These are phyloP conservation scores for Phialophora macrospora DNA, from an alignment of 2,329 filamentous ascomycete genomes.

Conservation along the genomic window DNA sequence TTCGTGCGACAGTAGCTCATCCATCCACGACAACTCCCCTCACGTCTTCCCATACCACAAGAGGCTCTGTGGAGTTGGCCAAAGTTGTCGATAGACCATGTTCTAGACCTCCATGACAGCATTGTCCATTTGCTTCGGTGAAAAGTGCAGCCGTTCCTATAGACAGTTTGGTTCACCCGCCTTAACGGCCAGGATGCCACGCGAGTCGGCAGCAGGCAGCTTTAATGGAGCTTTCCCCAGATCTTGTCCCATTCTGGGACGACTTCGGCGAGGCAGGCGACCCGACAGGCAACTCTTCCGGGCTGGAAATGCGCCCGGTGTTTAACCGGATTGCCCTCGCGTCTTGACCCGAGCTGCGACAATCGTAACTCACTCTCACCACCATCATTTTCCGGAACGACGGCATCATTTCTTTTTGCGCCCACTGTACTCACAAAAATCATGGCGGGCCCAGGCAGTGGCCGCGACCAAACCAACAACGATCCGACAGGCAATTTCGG, in stretches of 20 bases:
- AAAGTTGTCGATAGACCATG: background rate
- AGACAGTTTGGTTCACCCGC: slow-evolving; percentile 2
- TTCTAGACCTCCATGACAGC: background rate
- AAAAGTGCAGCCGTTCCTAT: slow-evolving; percentile 19
- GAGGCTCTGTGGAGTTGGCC: background rate
- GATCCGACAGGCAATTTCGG: slow-evolving; percentile 30
- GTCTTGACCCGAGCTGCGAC: slow-evolving; percentile 12
- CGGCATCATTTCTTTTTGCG: slow-evolving; percentile 23
- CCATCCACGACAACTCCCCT: background rate
- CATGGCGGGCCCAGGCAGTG: slow-evolving; percentile 26
- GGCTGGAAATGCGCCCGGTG: background rate
- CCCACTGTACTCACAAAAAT: slow-evolving; percentile 11
- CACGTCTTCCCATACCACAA: background rate
- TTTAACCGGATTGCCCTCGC: slow-evolving; percentile 9
- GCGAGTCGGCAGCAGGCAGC: slow-evolving; percentile 17
- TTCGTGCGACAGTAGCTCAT: background rate
- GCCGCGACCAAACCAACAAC: slow-evolving; percentile 29
- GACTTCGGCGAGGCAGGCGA: background rate
- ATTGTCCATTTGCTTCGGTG: slow-evolving; percentile 7
- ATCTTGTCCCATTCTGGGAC: background rate
- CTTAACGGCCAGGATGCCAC: slow-evolving; percentile 3
- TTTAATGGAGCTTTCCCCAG: slow-evolving; percentile 10
- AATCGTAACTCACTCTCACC: slow-evolving; percentile 19
- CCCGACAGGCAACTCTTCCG: background rate
- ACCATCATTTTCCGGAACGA: slow-evolving; percentile 30